phyloP scores from a whole-genome alignment of 495 filamentous ascomycete genomes.

The Aspergillus campestris region DNA sequence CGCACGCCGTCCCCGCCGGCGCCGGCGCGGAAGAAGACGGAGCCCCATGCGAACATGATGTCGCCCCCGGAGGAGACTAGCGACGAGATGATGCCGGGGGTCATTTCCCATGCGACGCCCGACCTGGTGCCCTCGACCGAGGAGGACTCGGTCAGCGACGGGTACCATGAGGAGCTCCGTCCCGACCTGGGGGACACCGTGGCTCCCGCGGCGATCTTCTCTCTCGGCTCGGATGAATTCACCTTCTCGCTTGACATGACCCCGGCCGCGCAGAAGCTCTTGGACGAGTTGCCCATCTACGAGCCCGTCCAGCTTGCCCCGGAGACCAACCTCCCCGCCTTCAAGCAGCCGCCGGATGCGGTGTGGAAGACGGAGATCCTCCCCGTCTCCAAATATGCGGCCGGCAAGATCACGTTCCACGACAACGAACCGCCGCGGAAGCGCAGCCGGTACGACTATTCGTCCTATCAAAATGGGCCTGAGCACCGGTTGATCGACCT shows the following conservation, averaged over 20 bases:
- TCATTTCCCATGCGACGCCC: constrained; percentile 50
- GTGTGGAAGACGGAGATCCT: constrained; percentile 67
- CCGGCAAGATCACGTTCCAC: constrained; percentile 66
- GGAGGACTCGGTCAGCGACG: constrained; percentile 45
- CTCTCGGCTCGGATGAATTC: constrained; percentile 70
- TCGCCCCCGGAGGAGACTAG: constrained; percentile 22
- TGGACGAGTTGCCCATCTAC: constrained; percentile 78
- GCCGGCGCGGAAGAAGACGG: constrained; percentile 11
- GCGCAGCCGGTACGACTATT: constrained; percentile 70
- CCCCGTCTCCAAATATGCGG: constrained; percentile 78
- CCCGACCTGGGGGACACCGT: constrained; percentile 32
- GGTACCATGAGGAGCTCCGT: constrained; percentile 37
- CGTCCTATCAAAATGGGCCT: constrained; percentile 53
- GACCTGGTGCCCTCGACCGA: constrained; percentile 61
- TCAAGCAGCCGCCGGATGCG: constrained; percentile 56
- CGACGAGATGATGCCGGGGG: constrained; percentile 20
- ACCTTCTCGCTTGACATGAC: constrained; percentile 71
- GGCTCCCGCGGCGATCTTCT: constrained; percentile 71
- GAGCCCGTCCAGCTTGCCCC: constrained; percentile 53
- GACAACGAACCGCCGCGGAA: constrained; percentile 62
- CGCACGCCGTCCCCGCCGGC: constrained; percentile 21
- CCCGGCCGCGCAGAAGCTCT: constrained; percentile 66
- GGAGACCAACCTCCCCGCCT: constrained; percentile 43
- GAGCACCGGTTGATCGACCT: constrained; percentile 45
- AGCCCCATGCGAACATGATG: constrained; percentile 13